phyloP scores from a whole-genome alignment of 257 asterid genomes.

The Solanum pinnatisectum region DNA sequence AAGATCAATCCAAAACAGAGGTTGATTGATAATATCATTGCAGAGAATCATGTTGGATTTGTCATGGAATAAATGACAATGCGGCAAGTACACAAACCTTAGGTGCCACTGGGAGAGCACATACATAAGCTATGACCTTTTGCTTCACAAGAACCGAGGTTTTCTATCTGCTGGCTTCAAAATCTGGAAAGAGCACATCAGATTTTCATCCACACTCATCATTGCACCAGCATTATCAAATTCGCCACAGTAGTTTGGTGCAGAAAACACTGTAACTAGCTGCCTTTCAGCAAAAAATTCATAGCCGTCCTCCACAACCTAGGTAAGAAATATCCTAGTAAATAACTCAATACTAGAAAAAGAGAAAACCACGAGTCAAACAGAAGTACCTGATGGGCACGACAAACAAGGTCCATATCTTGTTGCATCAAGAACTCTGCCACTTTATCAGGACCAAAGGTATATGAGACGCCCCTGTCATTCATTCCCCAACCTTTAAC shows the following conservation, averaged over 20 bases:
- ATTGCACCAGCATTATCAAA: conserved; percentile 28
- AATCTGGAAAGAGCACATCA: conserved; percentile 28
- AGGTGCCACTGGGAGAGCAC: neutral
- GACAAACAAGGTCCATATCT: conserved; percentile 28
- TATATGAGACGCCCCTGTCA: conserved; percentile 27
- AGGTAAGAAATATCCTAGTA: neutral
- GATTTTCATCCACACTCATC: conserved; percentile 29
- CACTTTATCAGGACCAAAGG: conserved; percentile 26
- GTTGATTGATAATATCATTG: neutral
- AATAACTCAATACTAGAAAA: neutral
- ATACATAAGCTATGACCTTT: neutral
- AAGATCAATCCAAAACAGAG: neutral
- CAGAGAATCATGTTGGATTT: neutral
- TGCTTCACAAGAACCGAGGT: conserved; percentile 18
- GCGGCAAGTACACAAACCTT: neutral
- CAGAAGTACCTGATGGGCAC: conserved; percentile 22
- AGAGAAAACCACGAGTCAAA: neutral
- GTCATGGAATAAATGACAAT: neutral
- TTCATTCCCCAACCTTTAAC: conserved; percentile 31
- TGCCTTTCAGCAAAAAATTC: conserved; percentile 4
- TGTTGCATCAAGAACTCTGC: conserved; percentile 25
- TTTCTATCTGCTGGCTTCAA: conserved; percentile 19
- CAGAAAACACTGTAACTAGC: neutral
- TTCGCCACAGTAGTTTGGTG: conserved; percentile 14
- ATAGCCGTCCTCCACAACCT: conserved; percentile 33